Conservation (phyloP, 2,329 filamentous ascomycete species). For the Fusarium sulawesiense region DNA sequence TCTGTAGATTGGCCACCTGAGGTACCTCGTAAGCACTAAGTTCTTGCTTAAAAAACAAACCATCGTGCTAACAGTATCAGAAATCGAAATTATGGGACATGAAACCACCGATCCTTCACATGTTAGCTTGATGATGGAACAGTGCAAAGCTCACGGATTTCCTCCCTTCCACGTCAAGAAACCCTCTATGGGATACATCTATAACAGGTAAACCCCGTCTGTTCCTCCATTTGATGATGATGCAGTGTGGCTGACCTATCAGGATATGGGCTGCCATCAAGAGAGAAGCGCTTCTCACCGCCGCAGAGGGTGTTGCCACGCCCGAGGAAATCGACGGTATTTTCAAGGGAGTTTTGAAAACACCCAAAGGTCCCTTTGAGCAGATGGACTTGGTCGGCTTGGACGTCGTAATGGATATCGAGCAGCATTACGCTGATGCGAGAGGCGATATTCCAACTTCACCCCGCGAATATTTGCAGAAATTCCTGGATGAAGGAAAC, state of each 20-base stretch:
- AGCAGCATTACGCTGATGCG: conserved; percentile 48
- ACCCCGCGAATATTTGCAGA: conserved; percentile 43
- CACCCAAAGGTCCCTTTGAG: conserved; percentile 48
- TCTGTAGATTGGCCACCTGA: conserved; percentile 50
- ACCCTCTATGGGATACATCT: conserved; percentile 50
- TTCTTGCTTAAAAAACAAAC: accelerated
- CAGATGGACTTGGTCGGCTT: conserved; percentile 49
- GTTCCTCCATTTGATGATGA: neutral
- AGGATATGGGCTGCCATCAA: conserved; percentile 52
- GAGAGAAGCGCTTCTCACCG: conserved; percentile 47
- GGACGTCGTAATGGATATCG: conserved; percentile 49
- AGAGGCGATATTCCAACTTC: conserved; percentile 40
- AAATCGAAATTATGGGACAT: conserved; percentile 51
- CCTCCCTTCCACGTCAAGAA: conserved; percentile 48
- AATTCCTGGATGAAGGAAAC: conserved; percentile 40
- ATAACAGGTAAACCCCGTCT: conserved; percentile 41
- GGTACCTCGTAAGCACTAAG: conserved; percentile 39
- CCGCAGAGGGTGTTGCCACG: conserved; percentile 47
- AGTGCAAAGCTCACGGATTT: conserved; percentile 46
- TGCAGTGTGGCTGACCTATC: neutral
- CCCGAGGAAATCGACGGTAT: conserved; percentile 49
- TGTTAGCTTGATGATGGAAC: conserved; percentile 42
- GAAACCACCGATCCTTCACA: conserved; percentile 37
- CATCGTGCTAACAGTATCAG: neutral
- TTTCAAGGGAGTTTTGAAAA: conserved; percentile 48